A percentile compares a stretch with the other conserved stretches of the same genome.
These are phyloP conservation scores for Kalmusia sp. DNA, from an alignment of 2,329 filamentous ascomycete genomes.

Conservation along the genomic window DNA sequence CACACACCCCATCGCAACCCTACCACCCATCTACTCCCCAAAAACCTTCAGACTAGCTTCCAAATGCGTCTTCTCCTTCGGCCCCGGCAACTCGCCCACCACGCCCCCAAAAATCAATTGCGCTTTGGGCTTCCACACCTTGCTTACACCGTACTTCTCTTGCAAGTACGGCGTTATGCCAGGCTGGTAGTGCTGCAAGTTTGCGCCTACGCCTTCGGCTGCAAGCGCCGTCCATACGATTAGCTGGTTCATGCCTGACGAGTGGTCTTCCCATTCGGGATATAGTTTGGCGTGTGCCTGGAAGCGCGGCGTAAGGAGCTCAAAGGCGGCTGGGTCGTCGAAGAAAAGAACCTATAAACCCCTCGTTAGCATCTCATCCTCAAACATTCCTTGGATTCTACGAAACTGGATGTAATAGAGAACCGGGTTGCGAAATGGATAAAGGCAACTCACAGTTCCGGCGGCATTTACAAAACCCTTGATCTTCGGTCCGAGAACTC, in stretches of 20 bases:
- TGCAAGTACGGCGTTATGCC: constrained; percentile 28
- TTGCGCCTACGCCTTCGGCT: constrained; percentile 33
- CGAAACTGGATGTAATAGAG: no score
- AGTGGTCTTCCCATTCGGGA: constrained; percentile 31
- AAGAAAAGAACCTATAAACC: constrained; percentile 27
- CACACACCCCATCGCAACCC: not conserved
- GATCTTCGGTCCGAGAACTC: constrained; percentile 29
- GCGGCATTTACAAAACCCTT: constrained; percentile 24
- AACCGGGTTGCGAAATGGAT: no score
- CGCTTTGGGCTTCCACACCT: constrained; percentile 28
- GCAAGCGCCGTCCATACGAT: constrained; percentile 36
- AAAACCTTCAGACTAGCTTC: constrained; percentile 37
- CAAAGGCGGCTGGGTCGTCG: constrained; percentile 23
- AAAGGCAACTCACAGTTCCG: constrained; percentile 25
- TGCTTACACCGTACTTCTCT: constrained; percentile 31
- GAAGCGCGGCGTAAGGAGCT: constrained; percentile 23
- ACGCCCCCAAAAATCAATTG: constrained; percentile 43
- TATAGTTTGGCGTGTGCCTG: constrained; percentile 20
- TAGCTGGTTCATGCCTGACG: constrained; percentile 31
- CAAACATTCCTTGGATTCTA: not conserved
- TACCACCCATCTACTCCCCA: constrained; percentile 13
- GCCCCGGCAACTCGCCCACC: constrained; percentile 31
- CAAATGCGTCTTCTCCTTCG: constrained; percentile 34
- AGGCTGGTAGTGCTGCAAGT: constrained; percentile 37
- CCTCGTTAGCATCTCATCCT: not conserved